Conservation (phyloP, 1,284 basidiomycete species). For the Puccinia coronata region DNA sequence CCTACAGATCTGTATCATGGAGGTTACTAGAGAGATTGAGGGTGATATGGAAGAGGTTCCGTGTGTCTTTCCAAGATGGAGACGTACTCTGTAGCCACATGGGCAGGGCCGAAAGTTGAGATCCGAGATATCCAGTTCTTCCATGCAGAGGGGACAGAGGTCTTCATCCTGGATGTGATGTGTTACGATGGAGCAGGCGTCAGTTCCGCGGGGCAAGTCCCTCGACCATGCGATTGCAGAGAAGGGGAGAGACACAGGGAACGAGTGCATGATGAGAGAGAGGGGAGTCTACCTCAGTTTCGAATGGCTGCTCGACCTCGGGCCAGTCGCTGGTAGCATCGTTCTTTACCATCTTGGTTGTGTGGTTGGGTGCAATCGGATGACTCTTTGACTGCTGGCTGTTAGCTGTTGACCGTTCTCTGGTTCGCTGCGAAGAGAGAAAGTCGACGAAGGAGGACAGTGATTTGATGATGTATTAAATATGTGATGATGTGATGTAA, state of each 20-base stretch:
- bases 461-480: no score
- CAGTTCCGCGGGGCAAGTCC: neutral
- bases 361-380: neutral
- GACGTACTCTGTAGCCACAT: slow-evolving; percentile 89
- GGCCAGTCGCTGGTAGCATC: slow-evolving; percentile 21
- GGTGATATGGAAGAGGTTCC: neutral
- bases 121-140: slow-evolving; percentile 98
- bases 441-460: no score
- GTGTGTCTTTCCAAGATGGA: neutral
- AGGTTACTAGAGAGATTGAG: slow-evolving; percentile 49
- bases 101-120: slow-evolving; percentile 99
- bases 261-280: neutral
- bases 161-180: slow-evolving; percentile 75
- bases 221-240: neutral
- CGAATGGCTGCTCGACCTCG: slow-evolving; percentile 32
- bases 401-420: neutral
- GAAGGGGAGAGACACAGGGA: neutral
- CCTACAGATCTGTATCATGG: slow-evolving; percentile 76
- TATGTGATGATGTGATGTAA: no score
- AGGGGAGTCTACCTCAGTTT: slow-evolving; percentile 21
- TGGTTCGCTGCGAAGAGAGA: no score
- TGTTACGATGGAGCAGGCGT: neutral
- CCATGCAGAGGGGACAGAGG: slow-evolving; percentile 96
- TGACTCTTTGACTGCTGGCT: neutral
- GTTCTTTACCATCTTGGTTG: slow-evolving; percentile 28